Conservation (phyloP, 805 yeast genomes). For the Clavispora carvajalis region DNA sequence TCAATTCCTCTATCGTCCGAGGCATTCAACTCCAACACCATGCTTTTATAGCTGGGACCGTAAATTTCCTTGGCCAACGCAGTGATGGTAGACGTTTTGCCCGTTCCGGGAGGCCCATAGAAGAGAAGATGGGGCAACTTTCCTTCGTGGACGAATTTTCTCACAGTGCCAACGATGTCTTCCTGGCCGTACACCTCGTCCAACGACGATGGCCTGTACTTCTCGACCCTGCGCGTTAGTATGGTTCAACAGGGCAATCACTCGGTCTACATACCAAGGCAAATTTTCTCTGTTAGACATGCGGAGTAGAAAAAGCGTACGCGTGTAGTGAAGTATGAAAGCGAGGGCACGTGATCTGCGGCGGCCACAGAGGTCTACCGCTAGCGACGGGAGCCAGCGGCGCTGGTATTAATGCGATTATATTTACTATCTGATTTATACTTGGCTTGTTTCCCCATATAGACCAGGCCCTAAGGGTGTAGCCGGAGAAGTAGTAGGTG, state of each 20-base stretch:
- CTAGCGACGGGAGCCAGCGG: no score
- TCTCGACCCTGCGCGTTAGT: constrained; percentile 67
- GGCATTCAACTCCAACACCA: constrained; percentile 94
- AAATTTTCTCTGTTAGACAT: constrained; percentile 13
- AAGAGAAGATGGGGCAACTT: constrained; percentile 86
- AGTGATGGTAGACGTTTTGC: constrained; percentile 82
- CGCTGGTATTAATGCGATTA: not conserved
- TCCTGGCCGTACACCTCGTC: constrained; percentile 91
- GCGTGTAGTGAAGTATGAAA: not conserved
- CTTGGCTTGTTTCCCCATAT: no score
- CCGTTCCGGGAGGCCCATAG: constrained; percentile 95
- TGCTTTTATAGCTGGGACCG: constrained; percentile 74
- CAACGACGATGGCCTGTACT: constrained; percentile 80
- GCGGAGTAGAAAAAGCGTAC: not conserved
- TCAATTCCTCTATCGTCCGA: constrained; percentile 97
- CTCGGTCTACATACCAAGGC: constrained; percentile 14
- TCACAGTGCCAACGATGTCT: constrained; percentile 78
- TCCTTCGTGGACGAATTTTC: constrained; percentile 78
- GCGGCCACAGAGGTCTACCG: not conserved
- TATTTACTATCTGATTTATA: no score
- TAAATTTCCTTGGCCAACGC: constrained; percentile 85
- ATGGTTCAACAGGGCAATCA: not conserved
- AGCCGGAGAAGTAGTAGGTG: no score
- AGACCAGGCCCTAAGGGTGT: no score
- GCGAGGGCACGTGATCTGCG: not conserved